Evolutionary conservation across 495 filamentous ascomycete species (phyloP).

Genomic region (Xylaria acuta): DNA sequence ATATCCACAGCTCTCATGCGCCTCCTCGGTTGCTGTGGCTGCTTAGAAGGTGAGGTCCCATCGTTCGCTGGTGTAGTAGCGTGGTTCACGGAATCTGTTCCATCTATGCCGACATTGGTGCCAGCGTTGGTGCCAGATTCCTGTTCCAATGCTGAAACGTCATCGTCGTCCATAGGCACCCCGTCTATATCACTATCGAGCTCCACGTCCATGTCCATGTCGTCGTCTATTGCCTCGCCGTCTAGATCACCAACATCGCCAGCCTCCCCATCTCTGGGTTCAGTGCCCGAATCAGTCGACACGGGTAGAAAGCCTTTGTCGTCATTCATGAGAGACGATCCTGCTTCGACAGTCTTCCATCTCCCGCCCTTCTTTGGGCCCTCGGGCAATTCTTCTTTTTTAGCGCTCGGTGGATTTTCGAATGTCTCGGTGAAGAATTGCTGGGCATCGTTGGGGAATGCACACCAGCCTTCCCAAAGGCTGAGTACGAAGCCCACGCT

Average conservation of each 20-base stretch:
- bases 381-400: slow-evolving; percentile 52
- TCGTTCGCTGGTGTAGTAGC: slow-evolving; percentile 43
- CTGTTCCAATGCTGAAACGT: slow-evolving; percentile 42
- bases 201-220: slow-evolving; percentile 56
- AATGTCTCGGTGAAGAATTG: slow-evolving; percentile 77
- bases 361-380: slow-evolving; percentile 65
- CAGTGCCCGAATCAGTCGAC: slow-evolving; percentile 15
- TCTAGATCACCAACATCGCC: slow-evolving; percentile 43
- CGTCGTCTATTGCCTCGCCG: slow-evolving; percentile 58
- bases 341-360: slow-evolving; percentile 74
- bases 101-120: slow-evolving; percentile 43
- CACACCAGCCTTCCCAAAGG: slow-evolving; percentile 89
- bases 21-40: slow-evolving; percentile 45
- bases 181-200: slow-evolving; percentile 56
- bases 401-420: slow-evolving; percentile 70
- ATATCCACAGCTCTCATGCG: slow-evolving; percentile 91
- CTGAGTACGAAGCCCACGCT: slow-evolving; percentile 75
- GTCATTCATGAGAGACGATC: slow-evolving; percentile 47
- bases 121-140: slow-evolving; percentile 43
- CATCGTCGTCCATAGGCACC: slow-evolving; percentile 54
- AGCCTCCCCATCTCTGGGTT: slow-evolving; percentile 34
- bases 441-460: slow-evolving; percentile 79
- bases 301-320: slow-evolving; percentile 45
- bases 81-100: slow-evolving; percentile 43
- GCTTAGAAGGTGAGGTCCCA: slow-evolving; percentile 27